These are phyloP conservation scores for Termitomyces sp. DNA, from an alignment of 768 basidiomycete species.

Conservation along the genomic window DNA sequence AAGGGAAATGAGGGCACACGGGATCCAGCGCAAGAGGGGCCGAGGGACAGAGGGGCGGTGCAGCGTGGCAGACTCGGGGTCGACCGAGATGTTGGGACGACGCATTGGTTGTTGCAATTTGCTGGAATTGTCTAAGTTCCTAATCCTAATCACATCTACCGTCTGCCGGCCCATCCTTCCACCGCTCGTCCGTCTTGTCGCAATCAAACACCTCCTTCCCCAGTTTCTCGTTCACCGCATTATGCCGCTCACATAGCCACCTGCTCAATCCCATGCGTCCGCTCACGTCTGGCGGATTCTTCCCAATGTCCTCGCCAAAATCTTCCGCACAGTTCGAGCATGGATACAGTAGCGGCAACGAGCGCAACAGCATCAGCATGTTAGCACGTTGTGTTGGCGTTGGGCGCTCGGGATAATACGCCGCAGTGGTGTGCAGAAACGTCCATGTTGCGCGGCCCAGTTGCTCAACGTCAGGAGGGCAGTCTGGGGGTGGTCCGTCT, in stretches of 20 bases:
- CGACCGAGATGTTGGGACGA: constrained; percentile 13
- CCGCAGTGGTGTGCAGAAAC: constrained; percentile 92
- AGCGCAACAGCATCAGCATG: constrained; percentile 76
- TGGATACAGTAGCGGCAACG: constrained; percentile 82
- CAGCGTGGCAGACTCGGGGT: constrained; percentile 9
- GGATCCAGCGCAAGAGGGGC: constrained; percentile 19
- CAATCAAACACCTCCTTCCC: constrained; percentile 87
- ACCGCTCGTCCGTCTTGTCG: constrained; percentile 74
- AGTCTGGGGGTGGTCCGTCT: constrained; percentile 50
- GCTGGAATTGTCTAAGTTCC: neutral
- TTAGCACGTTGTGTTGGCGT: constrained; percentile 68
- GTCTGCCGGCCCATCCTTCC: constrained; percentile 87
- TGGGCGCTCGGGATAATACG: constrained; percentile 89
- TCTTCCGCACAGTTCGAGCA: constrained; percentile 83
- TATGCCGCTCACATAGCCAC: constrained; percentile 92
- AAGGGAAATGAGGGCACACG: constrained; percentile 15
- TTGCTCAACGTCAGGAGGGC: constrained; percentile 86
- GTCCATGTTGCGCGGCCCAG: constrained; percentile 95
- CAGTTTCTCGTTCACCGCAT: constrained; percentile 83
- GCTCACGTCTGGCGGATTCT: constrained; percentile 73
- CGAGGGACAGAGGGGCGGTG: constrained; percentile 3
- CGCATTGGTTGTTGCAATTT: constrained; percentile 1
- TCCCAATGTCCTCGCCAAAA: constrained; percentile 64
- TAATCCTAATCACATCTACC: constrained; percentile 73
- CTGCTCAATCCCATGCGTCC: constrained; percentile 59